Evolutionary conservation across 192 early-diverging fungal species (phyloP).

Genomic region (Tieghemiomyces parasiticus): DNA sequence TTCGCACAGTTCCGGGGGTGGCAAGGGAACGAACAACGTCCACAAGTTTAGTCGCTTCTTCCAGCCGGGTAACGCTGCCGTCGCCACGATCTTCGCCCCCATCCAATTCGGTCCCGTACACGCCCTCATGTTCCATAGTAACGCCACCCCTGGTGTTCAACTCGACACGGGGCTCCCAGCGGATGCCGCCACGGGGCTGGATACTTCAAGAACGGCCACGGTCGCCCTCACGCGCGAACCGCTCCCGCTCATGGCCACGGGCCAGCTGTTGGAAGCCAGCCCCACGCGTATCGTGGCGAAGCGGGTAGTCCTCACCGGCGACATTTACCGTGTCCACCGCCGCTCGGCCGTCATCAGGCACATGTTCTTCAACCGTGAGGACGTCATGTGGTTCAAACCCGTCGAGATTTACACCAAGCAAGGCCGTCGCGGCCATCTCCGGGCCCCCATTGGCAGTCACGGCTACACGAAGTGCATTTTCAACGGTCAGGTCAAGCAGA

Average conservation of each 20-base stretch:
- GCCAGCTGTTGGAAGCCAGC: slow-evolving; percentile 56
- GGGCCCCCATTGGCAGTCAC: slow-evolving; percentile 88
- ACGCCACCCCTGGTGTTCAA: not conserved
- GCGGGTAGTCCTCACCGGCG: slow-evolving; percentile 84
- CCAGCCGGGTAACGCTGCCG: slow-evolving; percentile 45
- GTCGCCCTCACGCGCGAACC: slow-evolving; percentile 8
- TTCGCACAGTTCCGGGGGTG: slow-evolving; percentile 67
- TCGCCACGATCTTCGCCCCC: slow-evolving; percentile 85
- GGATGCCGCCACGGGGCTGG: not conserved
- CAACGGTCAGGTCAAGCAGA: slow-evolving; percentile 75
- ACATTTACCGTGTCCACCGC: slow-evolving; percentile 91
- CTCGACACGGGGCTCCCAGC: not conserved
- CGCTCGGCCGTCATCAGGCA: slow-evolving; percentile 82
- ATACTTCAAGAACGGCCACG: not conserved
- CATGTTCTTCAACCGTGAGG: slow-evolving; percentile 94
- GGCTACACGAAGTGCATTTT: slow-evolving; percentile 94
- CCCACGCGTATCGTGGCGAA: slow-evolving; percentile 85
- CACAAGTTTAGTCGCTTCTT: slow-evolving; percentile 93
- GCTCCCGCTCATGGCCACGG: slow-evolving; percentile 54
- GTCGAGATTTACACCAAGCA: slow-evolving; percentile 84
- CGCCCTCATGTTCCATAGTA: slow-evolving; percentile 63
- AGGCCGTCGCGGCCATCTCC: slow-evolving; percentile 84
- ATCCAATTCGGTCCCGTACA: slow-evolving; percentile 82
- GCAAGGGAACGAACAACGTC: slow-evolving; percentile 74
- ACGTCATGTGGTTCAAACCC: slow-evolving; percentile 92